Evolutionary conservation across 371 early-diverging fungal genomes (phyloP), one percentile per base, ranked within the genome.

Genomic region (Mucor irregularis): DNA sequence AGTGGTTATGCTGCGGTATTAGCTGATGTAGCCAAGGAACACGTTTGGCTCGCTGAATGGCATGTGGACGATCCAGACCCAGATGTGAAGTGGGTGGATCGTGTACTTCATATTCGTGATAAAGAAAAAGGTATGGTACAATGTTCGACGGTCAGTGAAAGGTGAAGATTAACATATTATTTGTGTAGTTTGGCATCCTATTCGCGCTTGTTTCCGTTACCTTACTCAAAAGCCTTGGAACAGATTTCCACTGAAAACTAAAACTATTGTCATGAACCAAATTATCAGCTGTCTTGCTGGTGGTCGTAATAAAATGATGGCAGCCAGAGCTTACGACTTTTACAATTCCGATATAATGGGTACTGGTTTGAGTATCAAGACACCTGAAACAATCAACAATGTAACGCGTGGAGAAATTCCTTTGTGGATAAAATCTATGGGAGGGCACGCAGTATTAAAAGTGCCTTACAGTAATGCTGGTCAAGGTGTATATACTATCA

Each of bases 291-390:
- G 96, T 66, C 69, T 95, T 2, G 94, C 96, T 17, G 96, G 96
- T 35, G 96, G 96, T 19, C 85, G 95, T 35, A 95, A 95, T 78
- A 95, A 95, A 74, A 91, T 91, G 90, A 92, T 95, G 92, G 96
- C 96, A 2, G 87, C 91, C n/a, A 76, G 91, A 53, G 93, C 96
- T 4, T 95, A 94, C 69, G 96, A 94, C 61, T 88, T 95, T 47
- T 85, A 88, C 54, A 95, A 95, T 66, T 82, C 91, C 2, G 94
- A 95, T 54, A 69, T 87, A 42, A 83, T 81, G 1, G 78, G 76
- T 53, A 73, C 78, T 2, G 94, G 94, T 13, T 73, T 95, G 13
- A 53, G 76, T 6, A 85, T 95, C n/a, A 84, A 90, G n/a, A 82
- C 88, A 13, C 96, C 96, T 17, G 93, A 94, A 66, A 95, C 96